Conservation (phyloP, 768 basidiomycete species). For the Mycena olivaceomarginata region DNA sequence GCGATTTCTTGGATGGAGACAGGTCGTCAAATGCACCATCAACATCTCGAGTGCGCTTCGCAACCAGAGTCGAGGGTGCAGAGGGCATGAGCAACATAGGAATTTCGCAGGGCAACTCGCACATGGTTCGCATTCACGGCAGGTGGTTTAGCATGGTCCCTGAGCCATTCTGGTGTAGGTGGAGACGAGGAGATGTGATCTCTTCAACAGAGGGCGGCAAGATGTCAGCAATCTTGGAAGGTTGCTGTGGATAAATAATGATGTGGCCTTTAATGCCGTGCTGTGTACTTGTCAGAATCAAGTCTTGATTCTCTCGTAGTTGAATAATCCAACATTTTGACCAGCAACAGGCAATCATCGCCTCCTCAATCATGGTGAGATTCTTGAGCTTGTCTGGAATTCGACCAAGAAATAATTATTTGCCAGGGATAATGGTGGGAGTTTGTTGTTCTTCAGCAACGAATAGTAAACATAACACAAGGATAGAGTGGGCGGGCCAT, state of each 20-base stretch:
- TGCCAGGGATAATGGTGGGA: not conserved
- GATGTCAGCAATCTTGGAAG: not conserved
- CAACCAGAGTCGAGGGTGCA: too few relatives aligned
- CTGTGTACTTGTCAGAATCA: not conserved
- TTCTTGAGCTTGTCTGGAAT: not conserved
- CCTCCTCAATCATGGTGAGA: not conserved
- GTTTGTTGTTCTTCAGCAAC: not conserved
- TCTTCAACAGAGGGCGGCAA: too few relatives aligned
- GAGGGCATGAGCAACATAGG: too few relatives aligned
- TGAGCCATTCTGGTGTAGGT: too few relatives aligned
- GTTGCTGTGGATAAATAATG: not conserved
- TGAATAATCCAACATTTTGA: not conserved
- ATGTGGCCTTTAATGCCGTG: not conserved
- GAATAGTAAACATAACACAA: not conserved
- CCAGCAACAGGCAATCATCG: not conserved
- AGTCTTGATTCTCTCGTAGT: not conserved
- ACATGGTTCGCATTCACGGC: too few relatives aligned
- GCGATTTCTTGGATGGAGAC: too few relatives aligned
- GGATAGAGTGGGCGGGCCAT: not conserved
- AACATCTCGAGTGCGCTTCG: too few relatives aligned
- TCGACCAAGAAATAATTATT: not conserved
- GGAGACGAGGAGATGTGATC: too few relatives aligned
- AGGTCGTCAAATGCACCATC: too few relatives aligned
- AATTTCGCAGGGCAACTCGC: too few relatives aligned
- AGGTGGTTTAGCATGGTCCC: too few relatives aligned